Base-by-base conservation (phyloP, 352 stramenopile species). In the Phytophthora syringae region DNA sequence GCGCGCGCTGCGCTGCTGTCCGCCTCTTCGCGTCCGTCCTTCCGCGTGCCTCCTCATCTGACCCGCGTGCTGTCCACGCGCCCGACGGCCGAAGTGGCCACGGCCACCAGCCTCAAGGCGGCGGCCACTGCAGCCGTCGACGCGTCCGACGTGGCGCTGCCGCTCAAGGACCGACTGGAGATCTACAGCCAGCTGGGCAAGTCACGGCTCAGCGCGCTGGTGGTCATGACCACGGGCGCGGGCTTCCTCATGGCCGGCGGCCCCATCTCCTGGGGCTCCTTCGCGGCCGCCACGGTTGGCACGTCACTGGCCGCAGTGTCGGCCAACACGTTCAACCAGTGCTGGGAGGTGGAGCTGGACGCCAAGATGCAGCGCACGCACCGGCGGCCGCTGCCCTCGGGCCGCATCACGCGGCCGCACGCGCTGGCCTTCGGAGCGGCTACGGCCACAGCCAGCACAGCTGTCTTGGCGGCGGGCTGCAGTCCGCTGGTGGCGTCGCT, bases 241-340 rank as follows among this genome's bases (percentile, higher is more conserved):
- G 98, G 97, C 9, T 99, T 99, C 80, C 73, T 99, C 40, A 98
- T 98, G 67, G 97, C 97, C 20, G 98, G 97, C 21, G 90, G 90
- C 10, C 96, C 97, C 7, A 88, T 99, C 52, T 96, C 86, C 22
- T 92, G 88, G 66, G 76, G 88, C 30, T 84, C 93, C 7, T 87
- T 99, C 20, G 86, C 93, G 5, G 89, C 91, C 1, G 90, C 90
- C 6, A 97, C 94, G 1, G 55, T 98, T 0, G 98, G 97, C 18
- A 99, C 97, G 18, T 97, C 93, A 18, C 76, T 99, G 11, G 98
- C 96, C 32, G 93, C 89, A 6, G 93, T 90, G 10, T 96, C 97
- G 2, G 96, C 96, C 28, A 98, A 97, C 71, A 98, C 97, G 25
- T 98, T 99, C 63, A 99, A 99, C 89, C 98, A 99, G 79, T 90